Conservation (phyloP, 192 early-diverging fungal species). For the Backusella psychrophila region DNA sequence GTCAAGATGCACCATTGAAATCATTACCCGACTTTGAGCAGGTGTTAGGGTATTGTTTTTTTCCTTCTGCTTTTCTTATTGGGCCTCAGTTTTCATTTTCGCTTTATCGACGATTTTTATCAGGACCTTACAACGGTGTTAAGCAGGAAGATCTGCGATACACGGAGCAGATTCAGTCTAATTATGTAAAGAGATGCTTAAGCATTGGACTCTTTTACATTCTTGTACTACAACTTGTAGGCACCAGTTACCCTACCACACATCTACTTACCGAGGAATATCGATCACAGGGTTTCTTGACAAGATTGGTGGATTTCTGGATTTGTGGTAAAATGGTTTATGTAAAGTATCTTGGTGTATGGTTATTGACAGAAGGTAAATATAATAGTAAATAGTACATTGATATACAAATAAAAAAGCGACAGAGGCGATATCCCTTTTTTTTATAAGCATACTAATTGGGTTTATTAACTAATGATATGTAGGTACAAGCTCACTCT, state of each 20-base stretch:
- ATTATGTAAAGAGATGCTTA: constrained; percentile 39
- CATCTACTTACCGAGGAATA: constrained; percentile 47
- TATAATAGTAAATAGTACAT: not conserved
- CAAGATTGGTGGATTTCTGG: constrained; percentile 45
- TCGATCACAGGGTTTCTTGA: constrained; percentile 24
- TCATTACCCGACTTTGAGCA: constrained; percentile 44
- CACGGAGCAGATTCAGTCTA: constrained; percentile 21
- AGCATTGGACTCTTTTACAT: constrained; percentile 41
- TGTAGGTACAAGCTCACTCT: constrained; percentile 46
- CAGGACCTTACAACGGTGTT: not conserved
- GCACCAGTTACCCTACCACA: constrained; percentile 38
- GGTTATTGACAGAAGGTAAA: constrained; percentile 58
- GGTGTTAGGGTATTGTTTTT: constrained; percentile 52
- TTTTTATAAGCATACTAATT: not conserved
- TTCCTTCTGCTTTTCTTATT: constrained; percentile 55
- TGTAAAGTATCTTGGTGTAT: constrained; percentile 63
- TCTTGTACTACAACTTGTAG: constrained; percentile 41
- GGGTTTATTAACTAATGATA: not conserved
- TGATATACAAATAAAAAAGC: not conserved
- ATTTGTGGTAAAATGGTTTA: constrained; percentile 48
- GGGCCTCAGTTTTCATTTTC: constrained; percentile 66
- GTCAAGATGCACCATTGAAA: constrained; percentile 39
- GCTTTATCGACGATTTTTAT: constrained; percentile 37
- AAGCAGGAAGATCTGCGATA: constrained; percentile 8
- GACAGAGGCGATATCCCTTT: not conserved